Evolutionary conservation across 768 basidiomycete species (phyloP).

Genomic region (Phanerochaete carnosa): DNA sequence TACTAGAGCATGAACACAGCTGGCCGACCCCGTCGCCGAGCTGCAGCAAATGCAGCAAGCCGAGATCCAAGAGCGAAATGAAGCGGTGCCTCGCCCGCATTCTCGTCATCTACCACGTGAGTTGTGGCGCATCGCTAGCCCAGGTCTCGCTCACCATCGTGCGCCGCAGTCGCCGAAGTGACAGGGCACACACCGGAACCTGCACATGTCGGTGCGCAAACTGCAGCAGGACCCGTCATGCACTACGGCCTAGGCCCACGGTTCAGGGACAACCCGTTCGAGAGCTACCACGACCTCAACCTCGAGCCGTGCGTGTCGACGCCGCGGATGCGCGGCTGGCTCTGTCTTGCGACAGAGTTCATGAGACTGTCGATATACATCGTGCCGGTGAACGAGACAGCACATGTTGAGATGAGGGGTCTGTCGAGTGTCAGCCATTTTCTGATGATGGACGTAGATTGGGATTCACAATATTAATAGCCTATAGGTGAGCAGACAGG

Average conservation of each 20-base stretch:
- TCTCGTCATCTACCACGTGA: slow-evolving; percentile 3
- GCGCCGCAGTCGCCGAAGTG: neutral
- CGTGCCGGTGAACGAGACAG: neutral
- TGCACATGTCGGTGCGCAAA: neutral
- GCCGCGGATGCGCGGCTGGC: neutral
- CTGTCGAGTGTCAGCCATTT: slow-evolving; percentile 2
- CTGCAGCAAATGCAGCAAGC: neutral
- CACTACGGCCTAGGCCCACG: neutral
- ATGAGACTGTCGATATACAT: slow-evolving; percentile 1
- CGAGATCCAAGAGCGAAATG: neutral
- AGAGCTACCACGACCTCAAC: neutral
- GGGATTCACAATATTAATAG: no score
- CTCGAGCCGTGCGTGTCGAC: neutral
- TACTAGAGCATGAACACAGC: neutral
- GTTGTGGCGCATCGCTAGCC: neutral
- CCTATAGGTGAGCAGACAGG: no score
- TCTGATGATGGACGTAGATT: slow-evolving; percentile 4
- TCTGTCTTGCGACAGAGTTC: slow-evolving; percentile 3
- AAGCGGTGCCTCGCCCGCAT: neutral
- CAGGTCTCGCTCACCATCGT: neutral
- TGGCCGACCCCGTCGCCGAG: neutral
- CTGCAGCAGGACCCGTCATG: neutral
- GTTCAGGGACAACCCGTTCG: neutral
- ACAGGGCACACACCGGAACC: neutral
- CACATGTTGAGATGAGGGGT: neutral